A percentile compares a stretch with the other conserved stretches of the same genome.
phyloP scores from a whole-genome alignment of 2,329 filamentous ascomycete species.

The Fusarium piperis region DNA sequence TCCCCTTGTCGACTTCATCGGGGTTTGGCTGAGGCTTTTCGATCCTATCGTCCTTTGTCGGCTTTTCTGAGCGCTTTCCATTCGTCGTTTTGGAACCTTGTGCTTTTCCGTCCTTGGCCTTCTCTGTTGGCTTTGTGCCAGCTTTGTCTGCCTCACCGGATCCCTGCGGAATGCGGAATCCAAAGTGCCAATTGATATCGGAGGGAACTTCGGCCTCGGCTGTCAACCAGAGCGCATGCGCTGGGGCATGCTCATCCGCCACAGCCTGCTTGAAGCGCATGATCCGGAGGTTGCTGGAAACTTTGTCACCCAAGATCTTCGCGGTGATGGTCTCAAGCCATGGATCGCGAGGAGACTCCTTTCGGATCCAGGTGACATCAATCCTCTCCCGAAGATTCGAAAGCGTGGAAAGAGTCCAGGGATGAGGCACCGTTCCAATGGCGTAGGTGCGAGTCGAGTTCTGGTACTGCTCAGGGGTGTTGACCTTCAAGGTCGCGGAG shows the following conservation, averaged over 20 bases:
- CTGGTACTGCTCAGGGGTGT: constrained; percentile 72
- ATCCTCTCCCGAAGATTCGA: constrained; percentile 69
- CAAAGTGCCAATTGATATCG: constrained; percentile 91
- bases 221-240: constrained; percentile 81
- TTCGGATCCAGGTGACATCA: constrained; percentile 72
- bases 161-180: constrained; percentile 76
- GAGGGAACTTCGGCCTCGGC: constrained; percentile 71
- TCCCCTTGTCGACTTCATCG: constrained; percentile 45
- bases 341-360: constrained; percentile 75
- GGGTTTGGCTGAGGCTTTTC: constrained; percentile 54
- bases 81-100: constrained; percentile 40
- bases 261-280: constrained; percentile 84
- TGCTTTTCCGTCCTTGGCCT: constrained; percentile 29
- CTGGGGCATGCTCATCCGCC: constrained; percentile 70
- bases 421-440: constrained; percentile 89
- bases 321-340: constrained; percentile 81
- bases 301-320: constrained; percentile 70
- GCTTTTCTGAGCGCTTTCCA: constrained; percentile 7
- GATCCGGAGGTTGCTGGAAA: constrained; percentile 70
- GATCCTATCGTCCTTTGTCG: constrained; percentile 7
- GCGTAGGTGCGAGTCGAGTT: constrained; percentile 81
- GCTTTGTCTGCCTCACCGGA: constrained; percentile 55
- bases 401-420: constrained; percentile 82
- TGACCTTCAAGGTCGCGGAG: constrained; percentile 71
- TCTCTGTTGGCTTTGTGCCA: constrained; percentile 19